A percentile compares a stretch with the other conserved stretches of the same genome.
Evolutionary conservation across 805 yeast genomes (phyloP).

Genomic region (Pichia scutulata): DNA sequence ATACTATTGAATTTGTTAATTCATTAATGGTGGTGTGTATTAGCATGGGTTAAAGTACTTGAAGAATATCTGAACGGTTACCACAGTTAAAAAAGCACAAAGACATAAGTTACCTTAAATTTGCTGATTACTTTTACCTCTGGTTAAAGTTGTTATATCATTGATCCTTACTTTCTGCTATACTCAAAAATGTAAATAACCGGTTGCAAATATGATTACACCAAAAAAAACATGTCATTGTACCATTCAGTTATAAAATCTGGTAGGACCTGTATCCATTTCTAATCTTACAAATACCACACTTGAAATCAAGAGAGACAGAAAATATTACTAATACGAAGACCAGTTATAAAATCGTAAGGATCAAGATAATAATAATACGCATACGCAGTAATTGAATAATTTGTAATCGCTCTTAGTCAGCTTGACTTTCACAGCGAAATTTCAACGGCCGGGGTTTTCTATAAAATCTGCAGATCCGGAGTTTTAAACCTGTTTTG

Average conservation of each 20-base stretch:
- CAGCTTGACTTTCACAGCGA: too few species aligned
- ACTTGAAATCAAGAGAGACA: constrained; percentile 18
- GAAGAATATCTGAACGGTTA: too few species aligned
- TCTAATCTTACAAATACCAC: constrained; percentile 20
- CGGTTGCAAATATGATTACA: constrained; percentile 41
- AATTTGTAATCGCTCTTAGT: background rate
- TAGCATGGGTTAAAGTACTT: too few species aligned
- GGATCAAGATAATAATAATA: background rate
- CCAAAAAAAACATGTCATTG: constrained; percentile 29
- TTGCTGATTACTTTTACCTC: constrained; percentile 23
- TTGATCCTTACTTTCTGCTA: constrained; percentile 8
- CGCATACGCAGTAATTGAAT: background rate
- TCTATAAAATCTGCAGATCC: too few species aligned
- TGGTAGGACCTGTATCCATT: background rate
- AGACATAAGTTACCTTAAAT: constrained; percentile 16
- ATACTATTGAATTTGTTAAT: too few species aligned
- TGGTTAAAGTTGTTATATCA: constrained; percentile 16
- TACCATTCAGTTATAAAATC: too few species aligned
- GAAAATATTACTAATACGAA: background rate
- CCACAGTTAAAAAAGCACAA: constrained; percentile 32
- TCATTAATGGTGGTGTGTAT: too few species aligned
- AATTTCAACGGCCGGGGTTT: too few species aligned
- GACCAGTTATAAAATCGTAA: too few species aligned
- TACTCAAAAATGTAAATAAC: constrained; percentile 36
- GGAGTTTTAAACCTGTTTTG: too few species aligned